Evolutionary conservation across 2,329 filamentous ascomycete species (phyloP), one percentile per base, ranked within the genome.

Genomic region (Nemania sp.): DNA sequence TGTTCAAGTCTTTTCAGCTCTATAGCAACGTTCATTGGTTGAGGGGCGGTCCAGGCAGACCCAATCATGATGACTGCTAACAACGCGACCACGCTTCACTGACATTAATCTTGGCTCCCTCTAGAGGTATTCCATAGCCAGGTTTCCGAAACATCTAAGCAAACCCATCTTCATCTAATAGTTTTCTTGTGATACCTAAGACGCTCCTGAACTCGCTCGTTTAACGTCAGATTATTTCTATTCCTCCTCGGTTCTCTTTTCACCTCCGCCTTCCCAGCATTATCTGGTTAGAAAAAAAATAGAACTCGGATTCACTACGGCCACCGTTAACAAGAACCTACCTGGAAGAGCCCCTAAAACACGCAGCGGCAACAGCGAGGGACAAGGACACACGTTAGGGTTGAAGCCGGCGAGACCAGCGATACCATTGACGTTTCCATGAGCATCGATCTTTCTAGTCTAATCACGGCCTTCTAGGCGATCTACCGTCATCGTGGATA

Each of bases 401-500:
- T 70, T 57, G 67, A 72, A 64, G 66, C 71, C 70, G 67, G 63
- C 64, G 24, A 63, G 49, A 63, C 53, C 60, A 62, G 68, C 71
- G 65, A 59, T 53, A 62, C 58, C 66, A 59, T 61, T 49, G 68
- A 72, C 70, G 67, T 68, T 64, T 77, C 75, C 75, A 81, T 80
- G 79, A 79, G 70, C 72, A 73, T 52, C 67, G 67, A 73, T 76
- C 76, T 68, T 71, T 71, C 57, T 70, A 70, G 74, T 76, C 77
- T 71, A 66, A 74, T 66, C 60, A 75, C 76, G 80, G 78, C 80
- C 75, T 69, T 69, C 65, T 77, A 78, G 74, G 73, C 74, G 72
- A 80, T 78, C 78, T 74, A 86, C 86, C 87, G 88, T 85, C 89
- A 94, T 86, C 88, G 91, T 97, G 94, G 94, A 97, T 94, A 97